Evolutionary conservation across 2,329 filamentous ascomycete species (phyloP), one percentile per base, ranked within the genome.

Genomic region (Pseudogymnoascus sp.): DNA sequence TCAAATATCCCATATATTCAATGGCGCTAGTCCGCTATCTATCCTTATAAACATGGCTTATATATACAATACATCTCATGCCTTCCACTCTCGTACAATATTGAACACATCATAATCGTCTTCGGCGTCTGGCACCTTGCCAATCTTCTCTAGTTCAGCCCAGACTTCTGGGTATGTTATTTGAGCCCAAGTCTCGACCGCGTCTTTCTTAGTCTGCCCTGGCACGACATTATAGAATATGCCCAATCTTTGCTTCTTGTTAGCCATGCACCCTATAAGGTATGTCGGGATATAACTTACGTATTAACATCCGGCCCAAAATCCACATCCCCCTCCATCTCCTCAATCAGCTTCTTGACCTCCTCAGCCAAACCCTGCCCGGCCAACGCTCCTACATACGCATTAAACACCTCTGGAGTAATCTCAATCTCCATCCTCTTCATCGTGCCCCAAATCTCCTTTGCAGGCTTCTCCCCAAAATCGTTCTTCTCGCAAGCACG

Each of bases 361-460:
- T 88, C 85, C 18, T 89, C 83, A 55, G 90, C 80, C 59, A 87
- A 80, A 25, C 85, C 87, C 66, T 90, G 88, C 2, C 86, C 86
- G 0, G 88, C 89, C 61, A 96, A 74, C 0, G 89, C 89, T 7
- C 86, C 88, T 58, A 89, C 79, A 72, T 96, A 97, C 1, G 87
- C 85, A 18, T 84, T 84, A 74, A 90, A 93, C 10, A 97, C 83
- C 2, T 80, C 74, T 21, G 82, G 81, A 37, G 91, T 88, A 25
- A 96, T 80, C 40, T 90, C 87, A 60, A 97, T 81, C 31, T 94
- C 90, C 80, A 95, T 87, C 62, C 80, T 79, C 68, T 82, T 80
- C 63, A 94, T 80, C 74, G 84, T 85, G 21, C 77, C 77, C 90
- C 89, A 95, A 5, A 93, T 84, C 58, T 83, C 78, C 18, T 84